Conservation (phyloP, 352 stramenopile genomes). For the Phytophthora brassicae region DNA sequence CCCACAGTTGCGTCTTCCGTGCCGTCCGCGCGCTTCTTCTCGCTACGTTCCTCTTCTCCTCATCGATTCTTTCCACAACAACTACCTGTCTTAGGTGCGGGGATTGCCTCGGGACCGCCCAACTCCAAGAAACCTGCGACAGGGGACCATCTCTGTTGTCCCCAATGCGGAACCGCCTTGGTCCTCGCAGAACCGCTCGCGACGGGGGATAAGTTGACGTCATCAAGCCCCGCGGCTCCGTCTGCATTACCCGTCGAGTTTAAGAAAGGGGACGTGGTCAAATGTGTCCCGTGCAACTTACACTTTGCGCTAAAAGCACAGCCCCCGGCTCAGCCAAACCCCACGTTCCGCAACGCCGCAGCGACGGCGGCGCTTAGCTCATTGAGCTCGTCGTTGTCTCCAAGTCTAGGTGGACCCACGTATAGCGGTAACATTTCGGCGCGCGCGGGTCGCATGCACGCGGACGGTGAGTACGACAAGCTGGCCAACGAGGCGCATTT, state of each 20-base stretch:
- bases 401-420: constrained; percentile 32
- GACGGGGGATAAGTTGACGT: constrained; percentile 27
- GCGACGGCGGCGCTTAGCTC: constrained; percentile 67
- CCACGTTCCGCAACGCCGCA: constrained; percentile 62
- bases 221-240: constrained; percentile 15
- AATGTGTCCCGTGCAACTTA: constrained; percentile 68
- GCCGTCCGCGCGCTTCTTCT: constrained; percentile 17
- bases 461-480: constrained; percentile 75
- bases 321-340: constrained; percentile 22
- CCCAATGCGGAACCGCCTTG: constrained; percentile 62
- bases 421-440: constrained; percentile 30
- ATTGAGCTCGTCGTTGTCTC: constrained; percentile 59
- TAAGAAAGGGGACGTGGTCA: constrained; percentile 80
- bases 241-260: constrained; percentile 46
- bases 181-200: constrained; percentile 43
- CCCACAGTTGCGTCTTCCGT: background rate
- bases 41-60: constrained; percentile 16
- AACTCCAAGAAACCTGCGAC: constrained; percentile 21
- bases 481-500: constrained; percentile 58
- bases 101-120: constrained; percentile 20
- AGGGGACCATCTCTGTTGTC: constrained; percentile 54
- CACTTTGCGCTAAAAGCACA: constrained; percentile 73
- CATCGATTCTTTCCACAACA: no score
- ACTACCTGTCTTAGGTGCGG: background rate
- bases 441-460: constrained; percentile 49